phyloP scores from a whole-genome alignment of 2,329 filamentous ascomycete genomes.

The Botrytis fragariae region DNA sequence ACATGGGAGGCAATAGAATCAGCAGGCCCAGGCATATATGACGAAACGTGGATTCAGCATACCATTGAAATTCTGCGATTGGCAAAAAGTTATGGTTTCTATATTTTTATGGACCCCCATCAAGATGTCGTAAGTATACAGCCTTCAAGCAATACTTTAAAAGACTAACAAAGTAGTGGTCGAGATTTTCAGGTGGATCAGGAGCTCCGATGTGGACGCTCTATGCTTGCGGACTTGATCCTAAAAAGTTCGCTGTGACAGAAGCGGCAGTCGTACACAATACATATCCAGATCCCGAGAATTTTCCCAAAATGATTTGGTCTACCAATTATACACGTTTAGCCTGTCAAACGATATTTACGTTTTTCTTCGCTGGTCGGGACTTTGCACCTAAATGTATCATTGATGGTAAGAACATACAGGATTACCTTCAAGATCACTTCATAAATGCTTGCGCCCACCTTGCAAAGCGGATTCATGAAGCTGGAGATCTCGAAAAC shows the following conservation, averaged over 20 bases:
- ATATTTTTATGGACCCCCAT: constrained; percentile 97
- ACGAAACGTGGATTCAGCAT: constrained; percentile 89
- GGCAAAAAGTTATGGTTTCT: constrained; percentile 89
- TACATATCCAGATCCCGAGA: constrained; percentile 77
- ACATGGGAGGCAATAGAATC: constrained; percentile 99
- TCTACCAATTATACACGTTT: constrained; percentile 93
- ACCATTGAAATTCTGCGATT: constrained; percentile 81
- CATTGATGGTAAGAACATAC: constrained; percentile 91
- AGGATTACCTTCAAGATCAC: constrained; percentile 88
- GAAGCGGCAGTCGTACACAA: constrained; percentile 95
- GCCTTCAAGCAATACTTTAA: background rate
- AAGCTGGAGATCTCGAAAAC: constrained; percentile 84
- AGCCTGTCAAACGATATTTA: constrained; percentile 87
- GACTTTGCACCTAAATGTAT: constrained; percentile 96
- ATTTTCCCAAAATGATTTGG: constrained; percentile 99
- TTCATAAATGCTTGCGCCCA: constrained; percentile 78
- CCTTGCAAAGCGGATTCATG: constrained; percentile 78
- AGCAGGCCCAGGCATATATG: constrained; percentile 84
- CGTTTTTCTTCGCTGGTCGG: constrained; percentile 84
- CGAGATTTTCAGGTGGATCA: constrained; percentile 87
- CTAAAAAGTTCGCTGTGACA: constrained; percentile 77
- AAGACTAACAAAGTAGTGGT: constrained; percentile 59
- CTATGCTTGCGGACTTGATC: constrained; percentile 90
- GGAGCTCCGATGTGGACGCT: constrained; percentile 97
- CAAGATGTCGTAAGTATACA: constrained; percentile 78